These are phyloP conservation scores for Talaromyces ruber DNA, from an alignment of 495 filamentous ascomycete species.

Conservation along the genomic window DNA sequence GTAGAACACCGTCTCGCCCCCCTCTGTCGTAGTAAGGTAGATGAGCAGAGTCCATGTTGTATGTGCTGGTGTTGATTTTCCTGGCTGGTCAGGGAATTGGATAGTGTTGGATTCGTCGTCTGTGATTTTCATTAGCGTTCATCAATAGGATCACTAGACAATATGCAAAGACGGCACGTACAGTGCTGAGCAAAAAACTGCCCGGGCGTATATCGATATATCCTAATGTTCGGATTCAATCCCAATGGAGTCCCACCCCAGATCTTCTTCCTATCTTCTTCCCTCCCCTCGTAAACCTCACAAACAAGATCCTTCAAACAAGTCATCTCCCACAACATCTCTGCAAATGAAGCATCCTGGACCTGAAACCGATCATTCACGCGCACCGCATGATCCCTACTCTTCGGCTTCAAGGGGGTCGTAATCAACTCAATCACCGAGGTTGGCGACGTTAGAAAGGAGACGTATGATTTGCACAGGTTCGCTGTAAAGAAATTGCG, in stretches of 20 bases:
- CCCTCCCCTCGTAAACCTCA: conserved; percentile 5
- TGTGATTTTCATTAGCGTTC: conserved; percentile 21
- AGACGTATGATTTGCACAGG: conserved; percentile 73
- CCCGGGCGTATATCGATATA: conserved; percentile 82
- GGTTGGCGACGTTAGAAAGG: conserved; percentile 56
- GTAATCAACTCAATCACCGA: conserved; percentile 57
- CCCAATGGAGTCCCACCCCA: conserved; percentile 86
- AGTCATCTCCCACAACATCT: conserved; percentile 61
- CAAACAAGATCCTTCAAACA: conserved; percentile 43
- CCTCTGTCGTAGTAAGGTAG: conserved; percentile 72
- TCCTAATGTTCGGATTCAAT: conserved; percentile 79
- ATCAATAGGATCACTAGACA: not conserved
- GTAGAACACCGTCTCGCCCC: conserved; percentile 91
- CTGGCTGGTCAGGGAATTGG: conserved; percentile 38
- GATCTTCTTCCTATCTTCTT: conserved; percentile 14
- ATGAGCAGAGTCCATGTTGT: conserved; percentile 92
- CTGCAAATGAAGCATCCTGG: conserved; percentile 65
- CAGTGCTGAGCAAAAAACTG: conserved; percentile 89
- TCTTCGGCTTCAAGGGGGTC: conserved; percentile 74
- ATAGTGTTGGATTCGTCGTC: conserved; percentile 74
- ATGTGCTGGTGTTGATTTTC: conserved; percentile 44
- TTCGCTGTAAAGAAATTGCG: conserved; percentile 69
- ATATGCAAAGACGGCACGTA: conserved; percentile 35
- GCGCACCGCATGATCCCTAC: conserved; percentile 67
- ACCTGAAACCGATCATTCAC: conserved; percentile 91